Conservation (phyloP, 2,329 filamentous ascomycete species). For the Cytospora piceae region DNA sequence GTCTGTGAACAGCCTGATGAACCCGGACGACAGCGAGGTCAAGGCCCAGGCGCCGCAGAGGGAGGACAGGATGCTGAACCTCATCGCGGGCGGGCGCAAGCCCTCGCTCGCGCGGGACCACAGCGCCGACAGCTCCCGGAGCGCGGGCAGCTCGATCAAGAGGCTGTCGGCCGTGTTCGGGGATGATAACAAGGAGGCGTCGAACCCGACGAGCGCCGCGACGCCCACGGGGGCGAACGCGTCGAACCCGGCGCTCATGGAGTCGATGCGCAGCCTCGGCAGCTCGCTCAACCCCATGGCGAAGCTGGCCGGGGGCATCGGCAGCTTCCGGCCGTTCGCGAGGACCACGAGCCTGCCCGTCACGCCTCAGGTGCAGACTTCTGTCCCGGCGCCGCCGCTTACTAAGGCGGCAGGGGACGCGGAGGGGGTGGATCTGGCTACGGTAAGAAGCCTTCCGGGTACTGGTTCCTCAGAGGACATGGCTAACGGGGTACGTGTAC, state of each 20-base stretch:
- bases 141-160: constrained; percentile 63
- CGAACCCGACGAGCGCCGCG: constrained; percentile 35
- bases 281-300: constrained; percentile 83
- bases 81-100: constrained; percentile 68
- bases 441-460: constrained; percentile 47
- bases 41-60: constrained; percentile 36
- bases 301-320: constrained; percentile 68
- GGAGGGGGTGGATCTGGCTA: constrained; percentile 61
- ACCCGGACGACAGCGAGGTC: constrained; percentile 44
- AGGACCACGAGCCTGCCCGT: constrained; percentile 52
- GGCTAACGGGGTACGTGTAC: constrained; percentile 3
- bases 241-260: constrained; percentile 61
- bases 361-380: constrained; percentile 35
- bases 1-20: constrained; percentile 57
- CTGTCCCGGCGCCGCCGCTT: constrained; percentile 42
- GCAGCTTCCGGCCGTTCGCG: constrained; percentile 76
- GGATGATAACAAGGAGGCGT: constrained; percentile 47
- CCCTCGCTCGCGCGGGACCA: constrained; percentile 60
- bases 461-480: too few species aligned
- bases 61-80: constrained; percentile 70
- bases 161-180: constrained; percentile 49
- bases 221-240: constrained; percentile 36
- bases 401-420: constrained; percentile 43
- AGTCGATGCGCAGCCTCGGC: constrained; percentile 80
- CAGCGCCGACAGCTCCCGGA: constrained; percentile 74